Evolutionary conservation across 2,329 filamentous ascomycete species (phyloP), one percentile per base, ranked within the genome.

Genomic region (Penicillium olsonii): DNA sequence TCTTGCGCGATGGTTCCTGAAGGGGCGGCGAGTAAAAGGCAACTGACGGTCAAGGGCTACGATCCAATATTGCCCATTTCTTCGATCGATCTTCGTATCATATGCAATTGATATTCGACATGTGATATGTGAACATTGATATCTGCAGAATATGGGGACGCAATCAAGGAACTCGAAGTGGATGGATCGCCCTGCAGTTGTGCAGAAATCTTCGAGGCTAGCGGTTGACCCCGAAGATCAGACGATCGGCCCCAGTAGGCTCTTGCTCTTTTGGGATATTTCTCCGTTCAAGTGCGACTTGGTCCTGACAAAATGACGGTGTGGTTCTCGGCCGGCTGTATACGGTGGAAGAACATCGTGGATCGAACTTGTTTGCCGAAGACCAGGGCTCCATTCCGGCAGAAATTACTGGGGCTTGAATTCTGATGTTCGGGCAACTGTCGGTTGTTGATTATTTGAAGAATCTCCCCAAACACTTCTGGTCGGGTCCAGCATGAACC

Each of bases 401-500:
- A 17, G 37, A 15, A 17, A 17, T 39, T 11, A 18, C 20, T 22
- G 37, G 5, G 7, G 11, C 8, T 18, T 17, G n/a, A n/a, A 34
- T 11, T 35, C 6, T 2, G 7, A 8, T 8, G 15, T n/a, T 35
- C 15, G 33, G n/a, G 20, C 41, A 15, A 6, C 12, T 31, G 18
- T 12, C 14, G 33, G 15, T 17, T 27, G 12, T 33, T 20, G n/a
- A 48, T 48, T 17, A 34, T 9, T 34, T 48, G 39, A 3, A 48
- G 10, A 3, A 38, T 48, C 24, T 39, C 18, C 19, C 38, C 39
- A n/a, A 43, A 7, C 4, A 31, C 42, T 1, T 24, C 34, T 5
- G 39, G 40, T 11, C 20, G 26, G 10, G 31, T 37, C 45, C 45
- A 43, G 26, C 45, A 48, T 9, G 45, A 43, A 6, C 22, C 39